phyloP scores from a whole-genome alignment of 1,139 yeast species.

The Taphrina sp. region DNA sequence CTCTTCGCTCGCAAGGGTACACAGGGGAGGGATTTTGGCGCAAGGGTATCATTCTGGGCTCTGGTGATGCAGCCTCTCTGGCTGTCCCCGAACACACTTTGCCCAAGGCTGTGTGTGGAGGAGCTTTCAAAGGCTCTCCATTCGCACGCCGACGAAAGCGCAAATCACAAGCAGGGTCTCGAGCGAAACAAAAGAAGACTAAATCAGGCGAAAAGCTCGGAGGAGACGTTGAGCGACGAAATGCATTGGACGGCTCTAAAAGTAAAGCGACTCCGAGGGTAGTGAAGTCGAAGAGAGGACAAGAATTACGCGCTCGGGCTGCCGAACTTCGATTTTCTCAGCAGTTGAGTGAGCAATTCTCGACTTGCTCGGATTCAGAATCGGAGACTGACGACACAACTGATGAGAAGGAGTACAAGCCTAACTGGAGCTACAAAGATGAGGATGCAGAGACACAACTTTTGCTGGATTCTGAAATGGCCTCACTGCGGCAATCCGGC shows the following conservation, averaged over 20 bases:
- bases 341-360: conserved; percentile 9
- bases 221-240: conserved; percentile 35
- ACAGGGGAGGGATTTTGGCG: conserved; percentile 33
- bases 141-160: conserved; percentile 31
- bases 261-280: conserved; percentile 29
- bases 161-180: conserved; percentile 15
- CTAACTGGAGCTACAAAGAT: conserved; percentile 16
- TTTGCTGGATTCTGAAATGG: neutral
- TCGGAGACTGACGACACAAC: neutral
- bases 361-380: neutral
- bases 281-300: conserved; percentile 30
- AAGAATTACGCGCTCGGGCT: conserved; percentile 27
- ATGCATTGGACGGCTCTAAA: conserved; percentile 37
- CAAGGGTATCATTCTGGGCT: conserved; percentile 10
- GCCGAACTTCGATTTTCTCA: conserved; percentile 26
- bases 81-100: conserved; percentile 33
- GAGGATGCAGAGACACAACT: conserved; percentile 11
- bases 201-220: conserved; percentile 35
- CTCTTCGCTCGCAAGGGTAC: conserved; percentile 4
- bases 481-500: too few relatives aligned
- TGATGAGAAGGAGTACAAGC: neutral
- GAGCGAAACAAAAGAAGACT: conserved; percentile 33
- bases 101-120: conserved; percentile 38
- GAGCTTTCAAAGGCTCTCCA: conserved; percentile 35
- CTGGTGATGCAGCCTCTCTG: conserved; percentile 4